phyloP scores from a whole-genome alignment of 345 rosid species.

The Turritis glabra region DNA sequence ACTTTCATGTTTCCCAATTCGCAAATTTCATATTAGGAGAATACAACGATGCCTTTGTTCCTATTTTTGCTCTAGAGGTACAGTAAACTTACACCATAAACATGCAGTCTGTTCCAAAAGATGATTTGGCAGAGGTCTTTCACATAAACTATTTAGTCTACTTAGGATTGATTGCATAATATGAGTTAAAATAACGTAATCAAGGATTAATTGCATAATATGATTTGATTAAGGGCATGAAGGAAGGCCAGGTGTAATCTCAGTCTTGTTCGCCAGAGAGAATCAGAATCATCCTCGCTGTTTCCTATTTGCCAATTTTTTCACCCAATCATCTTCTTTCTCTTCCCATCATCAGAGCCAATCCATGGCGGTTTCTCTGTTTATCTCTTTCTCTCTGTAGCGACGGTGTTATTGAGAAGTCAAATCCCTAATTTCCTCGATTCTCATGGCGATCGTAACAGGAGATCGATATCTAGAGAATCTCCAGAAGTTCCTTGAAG shows the following conservation, averaged over 20 bases:
- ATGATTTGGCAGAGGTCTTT: no score
- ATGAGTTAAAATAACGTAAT: no score
- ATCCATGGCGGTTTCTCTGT: slow-evolving; percentile 43
- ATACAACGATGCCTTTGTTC: no score
- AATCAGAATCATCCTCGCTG: slow-evolving; percentile 30
- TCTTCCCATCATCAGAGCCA: slow-evolving; percentile 1
- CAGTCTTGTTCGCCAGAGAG: slow-evolving; percentile 1
- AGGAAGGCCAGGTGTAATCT: slow-evolving; percentile 9
- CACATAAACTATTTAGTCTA: no score
- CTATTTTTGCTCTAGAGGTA: no score
- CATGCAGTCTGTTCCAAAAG: no score
- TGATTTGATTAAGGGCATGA: not conserved
- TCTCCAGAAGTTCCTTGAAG: slow-evolving; percentile 78
- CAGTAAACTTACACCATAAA: no score
- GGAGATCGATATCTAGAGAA: slow-evolving; percentile 93
- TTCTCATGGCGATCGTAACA: slow-evolving; percentile 78
- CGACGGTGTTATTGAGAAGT: not conserved
- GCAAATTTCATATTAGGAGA: no score
- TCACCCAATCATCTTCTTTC: not conserved
- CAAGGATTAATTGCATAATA: not conserved
- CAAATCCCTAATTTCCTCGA: slow-evolving; percentile 3
- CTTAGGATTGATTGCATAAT: no score
- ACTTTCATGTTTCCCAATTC: no score
- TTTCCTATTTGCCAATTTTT: slow-evolving; percentile 17
- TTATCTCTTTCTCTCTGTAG: slow-evolving; percentile 25